These are phyloP conservation scores for Cylindrotheca closterium DNA, from an alignment of 108 stramenopile genomes.

Conservation along the genomic window DNA sequence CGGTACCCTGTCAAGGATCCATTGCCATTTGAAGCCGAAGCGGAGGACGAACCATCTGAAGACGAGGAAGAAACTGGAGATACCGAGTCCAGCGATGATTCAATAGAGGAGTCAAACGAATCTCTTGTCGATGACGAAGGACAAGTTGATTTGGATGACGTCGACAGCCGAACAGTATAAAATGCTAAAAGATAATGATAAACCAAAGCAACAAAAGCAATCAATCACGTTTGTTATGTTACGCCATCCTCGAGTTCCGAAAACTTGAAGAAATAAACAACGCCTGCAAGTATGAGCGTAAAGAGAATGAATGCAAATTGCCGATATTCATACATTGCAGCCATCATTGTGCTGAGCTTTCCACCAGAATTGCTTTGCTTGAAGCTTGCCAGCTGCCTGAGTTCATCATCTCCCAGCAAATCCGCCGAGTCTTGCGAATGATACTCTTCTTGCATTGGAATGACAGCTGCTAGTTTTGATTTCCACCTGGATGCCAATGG, in stretches of 20 bases:
- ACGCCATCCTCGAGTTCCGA: slow-evolving; percentile 23
- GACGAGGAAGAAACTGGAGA: slow-evolving; percentile 12
- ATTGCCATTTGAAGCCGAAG: slow-evolving; percentile 61
- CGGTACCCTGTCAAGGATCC: slow-evolving; percentile 84
- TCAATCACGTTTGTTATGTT: background rate
- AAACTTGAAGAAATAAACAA: slow-evolving; percentile 16
- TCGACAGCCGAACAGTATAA: background rate
- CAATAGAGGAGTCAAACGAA: background rate
- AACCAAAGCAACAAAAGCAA: too few species aligned
- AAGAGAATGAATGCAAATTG: slow-evolving; percentile 32
- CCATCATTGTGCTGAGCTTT: background rate
- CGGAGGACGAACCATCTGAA: slow-evolving; percentile 22
- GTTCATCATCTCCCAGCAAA: slow-evolving; percentile 34
- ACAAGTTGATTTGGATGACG: background rate
- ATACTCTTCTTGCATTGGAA: slow-evolving; percentile 18
- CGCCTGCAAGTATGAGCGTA: slow-evolving; percentile 25
- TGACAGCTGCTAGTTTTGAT: too few species aligned
- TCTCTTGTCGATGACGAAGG: background rate
- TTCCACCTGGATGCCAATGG: too few species aligned
- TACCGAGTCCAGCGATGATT: slow-evolving; percentile 1
- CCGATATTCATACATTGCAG: slow-evolving; percentile 5
- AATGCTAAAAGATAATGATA: background rate
- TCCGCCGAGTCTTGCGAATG: slow-evolving; percentile 11
- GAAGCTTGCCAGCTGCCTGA: slow-evolving; percentile 18
- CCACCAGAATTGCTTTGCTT: background rate